A percentile compares a stretch with the other conserved stretches of the same genome.
These are phyloP conservation scores for Aspergillus pseudoviridinutans DNA, from an alignment of 2,329 filamentous ascomycete genomes.

Conservation along the genomic window DNA sequence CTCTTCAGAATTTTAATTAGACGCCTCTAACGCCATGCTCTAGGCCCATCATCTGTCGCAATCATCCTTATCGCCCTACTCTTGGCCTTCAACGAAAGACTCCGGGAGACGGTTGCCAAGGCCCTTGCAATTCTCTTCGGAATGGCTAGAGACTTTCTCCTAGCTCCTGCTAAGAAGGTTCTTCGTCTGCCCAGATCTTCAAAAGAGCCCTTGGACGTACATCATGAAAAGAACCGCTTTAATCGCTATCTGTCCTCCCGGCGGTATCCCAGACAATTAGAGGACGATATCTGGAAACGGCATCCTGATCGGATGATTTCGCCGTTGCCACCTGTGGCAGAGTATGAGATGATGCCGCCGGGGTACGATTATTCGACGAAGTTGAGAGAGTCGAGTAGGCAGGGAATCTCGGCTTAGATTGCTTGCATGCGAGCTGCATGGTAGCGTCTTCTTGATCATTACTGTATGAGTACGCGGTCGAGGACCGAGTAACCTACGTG, in stretches of 20 bases:
- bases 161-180: constrained; percentile 13
- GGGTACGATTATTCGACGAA: constrained; percentile 9
- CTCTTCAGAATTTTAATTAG: neutral
- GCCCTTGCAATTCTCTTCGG: constrained; percentile 20
- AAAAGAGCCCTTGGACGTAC: neutral
- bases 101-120: constrained; percentile 23
- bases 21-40: neutral
- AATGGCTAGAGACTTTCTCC: constrained; percentile 20
- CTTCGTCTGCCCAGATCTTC: constrained; percentile 5
- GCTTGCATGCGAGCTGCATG: neutral
- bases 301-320: constrained; percentile 17
- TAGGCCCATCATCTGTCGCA: constrained; percentile 44
- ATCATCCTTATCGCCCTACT: constrained; percentile 52
- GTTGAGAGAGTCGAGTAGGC: neutral
- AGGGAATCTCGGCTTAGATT: neutral
- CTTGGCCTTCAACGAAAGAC: constrained; percentile 49
- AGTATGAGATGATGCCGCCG: constrained; percentile 6
- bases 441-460: neutral
- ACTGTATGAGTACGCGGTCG: neutral
- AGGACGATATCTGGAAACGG: constrained; percentile 30
- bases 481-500: neutral
- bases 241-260: constrained; percentile 24
- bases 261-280: constrained; percentile 15
- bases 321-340: constrained; percentile 9
- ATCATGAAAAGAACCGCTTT: constrained; percentile 16